phyloP scores from a whole-genome alignment of 2,329 filamentous ascomycete genomes.

The Ophiostoma sp. region DNA sequence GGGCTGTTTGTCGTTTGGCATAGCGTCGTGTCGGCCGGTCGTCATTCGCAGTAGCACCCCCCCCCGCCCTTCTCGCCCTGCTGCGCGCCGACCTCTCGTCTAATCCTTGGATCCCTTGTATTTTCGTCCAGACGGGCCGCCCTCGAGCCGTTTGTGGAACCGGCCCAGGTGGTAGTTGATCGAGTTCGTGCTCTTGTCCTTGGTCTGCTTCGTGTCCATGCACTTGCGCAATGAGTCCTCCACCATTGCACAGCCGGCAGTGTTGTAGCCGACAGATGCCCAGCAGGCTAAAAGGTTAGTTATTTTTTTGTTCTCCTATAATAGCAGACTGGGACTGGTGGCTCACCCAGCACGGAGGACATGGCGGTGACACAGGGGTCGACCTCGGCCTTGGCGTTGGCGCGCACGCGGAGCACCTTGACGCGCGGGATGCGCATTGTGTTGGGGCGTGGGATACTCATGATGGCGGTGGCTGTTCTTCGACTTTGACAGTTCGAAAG shows the following conservation, averaged over 20 bases:
- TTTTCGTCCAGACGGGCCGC: slow-evolving; percentile 41
- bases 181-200: slow-evolving; percentile 55
- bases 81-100: not conserved
- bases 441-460: slow-evolving; percentile 35
- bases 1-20: too few relatives aligned
- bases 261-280: slow-evolving; percentile 70
- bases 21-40: too few relatives aligned
- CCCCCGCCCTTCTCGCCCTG: too few relatives aligned
- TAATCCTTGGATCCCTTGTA: slow-evolving; percentile 34
- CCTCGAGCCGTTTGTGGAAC: slow-evolving; percentile 50
- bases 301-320: too few relatives aligned
- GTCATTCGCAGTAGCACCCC: too few relatives aligned
- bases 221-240: slow-evolving; percentile 58
- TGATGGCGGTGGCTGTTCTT: slow-evolving; percentile 31
- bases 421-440: slow-evolving; percentile 55
- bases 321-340: slow-evolving; percentile 23
- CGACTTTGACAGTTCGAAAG: not conserved
- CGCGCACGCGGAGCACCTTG: slow-evolving; percentile 49
- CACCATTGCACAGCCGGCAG: slow-evolving; percentile 52
- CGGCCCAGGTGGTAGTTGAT: slow-evolving; percentile 90
- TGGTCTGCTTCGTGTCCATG: slow-evolving; percentile 70
- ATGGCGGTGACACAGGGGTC: slow-evolving; percentile 54
- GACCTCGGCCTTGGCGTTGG: slow-evolving; percentile 41
- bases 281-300: slow-evolving; percentile 60
- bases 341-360: slow-evolving; percentile 51